These are phyloP conservation scores for Stenogyne calaminthoides DNA, from an alignment of 305 asterid species.

Conservation along the genomic window DNA sequence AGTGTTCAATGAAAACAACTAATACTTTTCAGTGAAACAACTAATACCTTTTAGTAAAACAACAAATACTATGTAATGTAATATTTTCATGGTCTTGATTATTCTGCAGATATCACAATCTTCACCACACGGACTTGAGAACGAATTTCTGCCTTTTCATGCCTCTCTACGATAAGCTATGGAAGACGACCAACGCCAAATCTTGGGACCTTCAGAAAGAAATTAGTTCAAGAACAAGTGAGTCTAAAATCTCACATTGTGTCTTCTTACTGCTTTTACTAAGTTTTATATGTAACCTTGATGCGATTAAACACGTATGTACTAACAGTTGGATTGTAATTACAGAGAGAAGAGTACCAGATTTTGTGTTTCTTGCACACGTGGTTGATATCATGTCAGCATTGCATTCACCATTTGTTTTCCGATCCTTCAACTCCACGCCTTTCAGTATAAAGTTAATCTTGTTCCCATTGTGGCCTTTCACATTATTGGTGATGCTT, in stretches of 20 bases:
- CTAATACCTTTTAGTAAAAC: too few species aligned
- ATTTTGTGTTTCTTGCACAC: slow-evolving; percentile 90
- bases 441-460: slow-evolving; percentile 64
- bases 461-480: slow-evolving; percentile 82
- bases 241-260: slow-evolving; percentile 30
- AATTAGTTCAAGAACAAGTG: slow-evolving; percentile 64
- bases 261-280: neutral
- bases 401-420: slow-evolving; percentile 68
- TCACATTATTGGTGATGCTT: slow-evolving; percentile 57
- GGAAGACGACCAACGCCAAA: slow-evolving; percentile 60
- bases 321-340: neutral
- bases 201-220: slow-evolving; percentile 73
- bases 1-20: too few species aligned
- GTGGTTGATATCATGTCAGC: slow-evolving; percentile 77
- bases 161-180: slow-evolving; percentile 76
- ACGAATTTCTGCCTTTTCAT: slow-evolving; percentile 91
- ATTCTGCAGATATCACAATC: slow-evolving; percentile 74
- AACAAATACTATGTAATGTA: too few species aligned
- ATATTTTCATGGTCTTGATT: neutral
- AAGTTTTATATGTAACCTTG: too few species aligned
- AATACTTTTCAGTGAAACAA: too few species aligned
- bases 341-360: slow-evolving; percentile 75
- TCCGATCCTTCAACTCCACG: slow-evolving; percentile 74
- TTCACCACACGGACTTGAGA: slow-evolving; percentile 68
- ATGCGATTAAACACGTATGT: neutral